Base-by-base conservation (phyloP, 495 filamentous ascomycete species). In the Copromyces sp. region DNA sequence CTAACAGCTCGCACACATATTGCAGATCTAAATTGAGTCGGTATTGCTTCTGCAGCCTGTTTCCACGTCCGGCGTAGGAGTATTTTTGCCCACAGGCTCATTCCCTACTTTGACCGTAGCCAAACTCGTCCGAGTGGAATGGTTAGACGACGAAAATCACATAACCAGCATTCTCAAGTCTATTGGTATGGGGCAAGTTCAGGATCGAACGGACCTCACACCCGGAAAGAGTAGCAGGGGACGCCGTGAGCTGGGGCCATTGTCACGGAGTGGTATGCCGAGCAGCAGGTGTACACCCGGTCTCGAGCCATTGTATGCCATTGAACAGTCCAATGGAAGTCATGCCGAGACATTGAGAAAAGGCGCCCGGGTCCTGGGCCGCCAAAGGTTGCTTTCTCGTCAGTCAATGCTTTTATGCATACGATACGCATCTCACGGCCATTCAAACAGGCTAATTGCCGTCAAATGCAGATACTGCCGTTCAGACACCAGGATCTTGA, bases 401-500 rank as follows among this genome's bases (percentile, higher is more conserved):
- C 24, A 65, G 29, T 71, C 72, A 39, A 59, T 75, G 39, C 17
- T 72, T 20, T 29, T 39, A 45, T 47, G 42, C 29, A n/a, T 39
- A 73, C 38, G 29, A 59, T 38, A 45, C 39, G 45, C 35, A 38
- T 38, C 29, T 68, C 11, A 9, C 45, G 45, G 17, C 32, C 35
- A 32, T 32, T 72, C 69, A 71, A 74, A 74, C 76, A 79, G 78
- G 76, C 76, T 79, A 79, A 78, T 78, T 79, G 75, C 70, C 72
- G 69, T 72, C 53, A 65, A 65, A 65, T 73, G 24, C 69, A 44
- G 72, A 74, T 74, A 77, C 74, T 77, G 74, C 76, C 73, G 37
- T 69, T 37, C 42, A 44, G 41, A 47, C 39, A 70, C 20, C 35
- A 71, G 70, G 72, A 45, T 69, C 39, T 39, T n/a, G 45, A 61